Percentiles rank a stretch among this genome's conserved stretches.
Evolutionary conservation across 2,329 filamentous ascomycete genomes (phyloP).

Genomic region (Cytospora schulzeri): DNA sequence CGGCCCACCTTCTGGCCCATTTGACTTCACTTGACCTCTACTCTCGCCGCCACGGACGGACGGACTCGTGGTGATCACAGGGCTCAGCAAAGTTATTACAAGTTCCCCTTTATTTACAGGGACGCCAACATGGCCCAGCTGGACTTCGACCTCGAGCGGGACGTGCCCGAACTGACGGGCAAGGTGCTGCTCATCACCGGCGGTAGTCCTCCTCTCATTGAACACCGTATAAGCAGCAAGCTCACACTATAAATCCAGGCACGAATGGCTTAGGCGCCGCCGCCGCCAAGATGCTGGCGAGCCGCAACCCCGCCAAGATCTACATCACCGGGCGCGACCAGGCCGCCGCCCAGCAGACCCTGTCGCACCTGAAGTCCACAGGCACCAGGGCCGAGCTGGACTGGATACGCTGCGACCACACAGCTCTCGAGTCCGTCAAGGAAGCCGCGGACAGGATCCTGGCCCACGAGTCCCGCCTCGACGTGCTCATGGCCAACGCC

Average conservation of each 20-base stretch:
- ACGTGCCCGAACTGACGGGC: conserved; percentile 39
- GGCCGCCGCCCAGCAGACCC: conserved; percentile 41
- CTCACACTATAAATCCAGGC: background rate
- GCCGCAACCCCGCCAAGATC: conserved; percentile 35
- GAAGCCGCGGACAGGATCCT: conserved; percentile 37
- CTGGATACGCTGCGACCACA: conserved; percentile 36
- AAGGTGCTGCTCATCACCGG: conserved; percentile 45
- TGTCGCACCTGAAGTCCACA: conserved; percentile 37
- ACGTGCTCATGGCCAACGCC: conserved; percentile 49
- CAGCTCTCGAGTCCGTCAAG: conserved; percentile 36
- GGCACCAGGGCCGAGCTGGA: conserved; percentile 35
- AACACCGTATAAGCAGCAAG: background rate
- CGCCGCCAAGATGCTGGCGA: conserved; percentile 34
- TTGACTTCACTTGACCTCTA: too few relatives aligned
- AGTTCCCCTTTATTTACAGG: too few relatives aligned
- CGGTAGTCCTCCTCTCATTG: conserved; percentile 35
- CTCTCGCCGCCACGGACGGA: too few relatives aligned
- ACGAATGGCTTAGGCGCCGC: conserved; percentile 20
- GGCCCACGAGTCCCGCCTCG: conserved; percentile 36
- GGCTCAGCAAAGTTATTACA: too few relatives aligned
- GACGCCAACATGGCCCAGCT: conserved; percentile 12
- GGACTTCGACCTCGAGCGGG: conserved; percentile 31
- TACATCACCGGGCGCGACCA: conserved; percentile 43
- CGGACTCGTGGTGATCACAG: too few relatives aligned
- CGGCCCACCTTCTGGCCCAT: too few relatives aligned